phyloP scores from a whole-genome alignment of 2,329 filamentous ascomycete species.

The Neurospora sp. region DNA sequence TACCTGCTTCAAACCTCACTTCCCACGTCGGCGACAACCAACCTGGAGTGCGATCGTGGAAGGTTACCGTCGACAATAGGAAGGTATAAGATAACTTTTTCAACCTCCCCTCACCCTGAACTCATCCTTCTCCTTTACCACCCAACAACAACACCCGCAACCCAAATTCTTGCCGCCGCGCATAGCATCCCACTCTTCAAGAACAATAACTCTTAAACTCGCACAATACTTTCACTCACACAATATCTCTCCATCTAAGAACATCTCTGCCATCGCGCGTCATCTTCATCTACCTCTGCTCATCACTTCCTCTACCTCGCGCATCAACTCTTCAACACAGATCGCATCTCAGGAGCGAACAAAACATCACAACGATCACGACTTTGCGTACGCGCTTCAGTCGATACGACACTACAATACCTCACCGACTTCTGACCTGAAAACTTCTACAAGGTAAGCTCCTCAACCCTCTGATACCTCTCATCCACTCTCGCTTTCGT shows the following conservation, averaged over 20 bases:
- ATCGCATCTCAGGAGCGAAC: not conserved
- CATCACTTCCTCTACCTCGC: not conserved
- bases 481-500: not conserved
- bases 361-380: not conserved
- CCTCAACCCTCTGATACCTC: not conserved
- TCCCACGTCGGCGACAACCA: not conserved
- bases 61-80: not conserved
- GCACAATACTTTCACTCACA: not conserved
- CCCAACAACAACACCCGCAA: not conserved
- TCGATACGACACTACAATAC: not conserved
- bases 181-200: not conserved
- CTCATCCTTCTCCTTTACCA: not conserved
- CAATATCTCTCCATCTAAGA: not conserved
- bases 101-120: not conserved
- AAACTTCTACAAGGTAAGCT: not conserved
- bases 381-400: not conserved
- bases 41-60: not conserved
- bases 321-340: not conserved
- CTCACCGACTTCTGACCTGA: not conserved
- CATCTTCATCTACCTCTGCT: not conserved
- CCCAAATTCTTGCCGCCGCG: not conserved
- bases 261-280: not conserved
- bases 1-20: not conserved
- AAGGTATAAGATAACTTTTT: not conserved
- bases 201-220: not conserved